Percentiles rank a stretch among this genome's conserved stretches.
phyloP scores from a whole-genome alignment of 345 rosid genomes.

The Eucalyptus marginata region DNA sequence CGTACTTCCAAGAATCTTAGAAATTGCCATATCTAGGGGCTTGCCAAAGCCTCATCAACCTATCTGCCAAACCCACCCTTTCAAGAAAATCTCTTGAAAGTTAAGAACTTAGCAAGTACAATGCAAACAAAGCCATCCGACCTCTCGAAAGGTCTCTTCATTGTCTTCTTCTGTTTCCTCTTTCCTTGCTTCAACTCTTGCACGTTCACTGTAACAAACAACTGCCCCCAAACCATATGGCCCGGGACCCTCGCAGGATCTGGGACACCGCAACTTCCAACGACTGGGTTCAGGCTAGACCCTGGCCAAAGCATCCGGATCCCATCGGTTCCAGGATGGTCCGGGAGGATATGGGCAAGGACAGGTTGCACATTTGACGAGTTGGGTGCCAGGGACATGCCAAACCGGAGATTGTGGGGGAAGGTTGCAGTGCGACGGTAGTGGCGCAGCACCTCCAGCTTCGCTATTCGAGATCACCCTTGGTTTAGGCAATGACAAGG shows the following conservation, averaged over 20 bases:
- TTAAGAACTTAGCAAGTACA: background rate
- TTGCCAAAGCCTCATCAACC: background rate
- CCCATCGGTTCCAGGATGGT: constrained; percentile 67
- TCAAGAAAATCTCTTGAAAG: background rate
- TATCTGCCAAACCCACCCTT: background rate
- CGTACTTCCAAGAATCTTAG: constrained; percentile 1
- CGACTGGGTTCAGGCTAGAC: constrained; percentile 57
- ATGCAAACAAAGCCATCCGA: background rate
- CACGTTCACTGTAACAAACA: constrained; percentile 57
- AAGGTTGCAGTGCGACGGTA: constrained; percentile 62
- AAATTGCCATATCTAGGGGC: constrained; percentile 4
- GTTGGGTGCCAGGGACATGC: constrained; percentile 50
- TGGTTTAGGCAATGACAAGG: constrained; percentile 34
- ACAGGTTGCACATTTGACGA: constrained; percentile 68
- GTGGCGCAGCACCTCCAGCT: constrained; percentile 69
- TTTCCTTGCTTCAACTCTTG: constrained; percentile 19
- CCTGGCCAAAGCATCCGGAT: constrained; percentile 45
- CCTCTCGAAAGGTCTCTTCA: background rate
- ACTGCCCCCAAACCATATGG: constrained; percentile 77
- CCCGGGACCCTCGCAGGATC: constrained; percentile 80
- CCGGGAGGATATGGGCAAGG: constrained; percentile 90
- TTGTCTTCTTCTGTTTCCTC: constrained; percentile 17
- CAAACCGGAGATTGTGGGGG: constrained; percentile 82
- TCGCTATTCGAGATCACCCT: constrained; percentile 84
- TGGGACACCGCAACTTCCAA: constrained; percentile 58